Evolutionary conservation across 257 asterid species (phyloP), one percentile per base, ranked within the genome.

Genomic region (Sherardia arvensis): DNA sequence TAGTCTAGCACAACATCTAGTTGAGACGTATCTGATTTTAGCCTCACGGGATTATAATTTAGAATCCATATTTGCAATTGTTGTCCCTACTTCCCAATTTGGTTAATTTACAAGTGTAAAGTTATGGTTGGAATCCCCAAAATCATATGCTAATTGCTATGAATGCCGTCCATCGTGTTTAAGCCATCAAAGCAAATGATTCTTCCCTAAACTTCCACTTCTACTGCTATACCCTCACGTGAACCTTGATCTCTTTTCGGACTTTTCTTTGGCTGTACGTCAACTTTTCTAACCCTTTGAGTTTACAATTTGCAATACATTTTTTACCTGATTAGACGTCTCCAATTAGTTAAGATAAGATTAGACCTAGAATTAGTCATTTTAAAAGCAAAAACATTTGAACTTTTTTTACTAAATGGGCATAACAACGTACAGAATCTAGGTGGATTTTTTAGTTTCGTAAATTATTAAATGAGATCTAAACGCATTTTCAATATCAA

Each of bases 201-300:
- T 61, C 56, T 26, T 32, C 54, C 0, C 45, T 33, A 15, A 47
- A 11, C 56, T 21, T 51, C 26, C 7, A 18, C 25, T 51, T 49
- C 56, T 20, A n/a, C 23, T 47, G 53, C 53, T 17, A 18, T 61
- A 67, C 67, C 62, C 64, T 73, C 84, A 76, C 84, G 71, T 76
- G 84, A 58, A 61, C 66, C 78, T 68, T 62, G 78, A 25, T 48
- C 21, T 38, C 65, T 28, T 59, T 26, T n/a, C 15, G 22, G 61
- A 43, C 59, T 64, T 73, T 47, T 65, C 61, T 64, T 76, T 71
- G 51, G 53, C 66, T 47, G 57, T 62, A 66, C 74, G 70, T 69
- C 0, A 55, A 53, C 73, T 20, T 51, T 69, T 61, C 22, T 69
- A 28, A 20, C 34, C 32, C 21, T 22, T 18, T 33, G 3, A 51